Evolutionary conservation across 805 yeast species (phyloP).

Genomic region (Candida schatavii): DNA sequence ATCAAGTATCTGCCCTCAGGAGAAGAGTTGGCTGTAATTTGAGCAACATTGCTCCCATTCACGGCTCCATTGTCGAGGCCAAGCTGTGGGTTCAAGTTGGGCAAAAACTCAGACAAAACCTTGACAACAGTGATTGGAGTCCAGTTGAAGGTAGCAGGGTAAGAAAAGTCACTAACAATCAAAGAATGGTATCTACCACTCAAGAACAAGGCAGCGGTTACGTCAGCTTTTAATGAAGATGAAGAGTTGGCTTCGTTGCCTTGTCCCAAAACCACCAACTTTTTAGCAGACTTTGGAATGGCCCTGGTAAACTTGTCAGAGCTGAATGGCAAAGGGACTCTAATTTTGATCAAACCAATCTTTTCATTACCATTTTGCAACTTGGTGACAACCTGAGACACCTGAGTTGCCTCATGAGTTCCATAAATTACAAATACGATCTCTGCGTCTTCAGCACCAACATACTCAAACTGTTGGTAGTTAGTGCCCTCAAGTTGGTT

Average conservation of each 20-base stretch:
- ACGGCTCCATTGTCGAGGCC: conserved; percentile 17
- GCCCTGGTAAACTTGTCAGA: conserved; percentile 53
- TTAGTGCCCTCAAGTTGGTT: conserved; percentile 54
- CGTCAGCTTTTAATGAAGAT: conserved; percentile 62
- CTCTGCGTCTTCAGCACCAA: conserved; percentile 59
- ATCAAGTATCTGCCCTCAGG: conserved; percentile 48
- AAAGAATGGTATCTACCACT: conserved; percentile 38
- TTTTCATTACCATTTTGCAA: conserved; percentile 27
- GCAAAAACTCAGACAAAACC: conserved; percentile 43
- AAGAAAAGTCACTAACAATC: conserved; percentile 50
- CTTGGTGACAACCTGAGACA: conserved; percentile 43
- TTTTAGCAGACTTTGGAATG: conserved; percentile 57
- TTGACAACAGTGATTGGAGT: conserved; percentile 51
- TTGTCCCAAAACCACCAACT: conserved; percentile 69
- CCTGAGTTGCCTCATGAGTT: conserved; percentile 57
- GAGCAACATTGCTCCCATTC: conserved; percentile 11
- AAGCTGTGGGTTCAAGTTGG: conserved; percentile 23
- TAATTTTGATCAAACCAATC: conserved; percentile 67
- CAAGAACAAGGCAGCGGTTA: conserved; percentile 66
- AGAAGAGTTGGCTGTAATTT: conserved; percentile 37
- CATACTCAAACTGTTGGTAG: conserved; percentile 65
- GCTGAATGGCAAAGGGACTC: conserved; percentile 82
- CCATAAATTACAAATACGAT: conserved; percentile 85
- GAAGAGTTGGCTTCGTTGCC: conserved; percentile 23
- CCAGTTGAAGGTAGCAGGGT: conserved; percentile 54